These are phyloP conservation scores for Actinomucor elegans DNA, from an alignment of 371 early-diverging fungal genomes.

Conservation along the genomic window DNA sequence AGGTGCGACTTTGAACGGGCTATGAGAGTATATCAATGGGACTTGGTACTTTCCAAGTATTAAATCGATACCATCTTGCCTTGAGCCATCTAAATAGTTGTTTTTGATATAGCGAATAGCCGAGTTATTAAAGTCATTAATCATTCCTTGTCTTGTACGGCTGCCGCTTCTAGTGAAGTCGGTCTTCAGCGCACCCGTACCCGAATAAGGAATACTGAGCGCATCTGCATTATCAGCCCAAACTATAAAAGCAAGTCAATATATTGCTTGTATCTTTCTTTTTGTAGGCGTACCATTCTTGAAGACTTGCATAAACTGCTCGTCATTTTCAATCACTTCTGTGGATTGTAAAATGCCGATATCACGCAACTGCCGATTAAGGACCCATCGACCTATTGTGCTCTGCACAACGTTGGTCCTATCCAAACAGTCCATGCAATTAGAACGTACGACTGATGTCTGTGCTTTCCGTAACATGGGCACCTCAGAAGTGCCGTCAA, in stretches of 20 bases:
- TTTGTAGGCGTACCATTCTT: not conserved
- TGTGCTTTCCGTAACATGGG: conserved; percentile 45
- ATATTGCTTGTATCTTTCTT: not conserved
- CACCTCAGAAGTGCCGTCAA: conserved; percentile 1
- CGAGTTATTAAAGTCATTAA: conserved; percentile 82
- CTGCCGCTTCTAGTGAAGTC: conserved; percentile 95
- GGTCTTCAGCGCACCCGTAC: conserved; percentile 98
- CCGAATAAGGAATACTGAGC: conserved; percentile 93
- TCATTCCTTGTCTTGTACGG: conserved; percentile 77
- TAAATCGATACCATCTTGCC: conserved; percentile 88
- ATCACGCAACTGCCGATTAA: conserved; percentile 68
- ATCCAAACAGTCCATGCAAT: conserved; percentile 99
- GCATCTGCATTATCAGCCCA: conserved; percentile 99
- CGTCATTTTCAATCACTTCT: conserved; percentile 61
- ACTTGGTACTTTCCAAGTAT: conserved; percentile 74
- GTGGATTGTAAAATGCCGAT: conserved; percentile 57
- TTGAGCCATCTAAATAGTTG: conserved; percentile 88
- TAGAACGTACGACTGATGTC: conserved; percentile 89
- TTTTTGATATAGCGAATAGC: conserved; percentile 85
- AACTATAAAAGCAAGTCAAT: conserved; percentile 39
- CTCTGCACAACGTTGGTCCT: conserved; percentile 99
- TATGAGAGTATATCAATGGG: conserved; percentile 7
- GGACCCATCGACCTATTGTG: conserved; percentile 73
- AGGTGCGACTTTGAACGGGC: conserved; percentile 26
- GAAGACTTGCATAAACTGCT: conserved; percentile 32